Evolutionary conservation across 192 early-diverging fungal genomes (phyloP), one percentile per base, ranked within the genome.

Genomic region (Phycomyces blakesleeanus): DNA sequence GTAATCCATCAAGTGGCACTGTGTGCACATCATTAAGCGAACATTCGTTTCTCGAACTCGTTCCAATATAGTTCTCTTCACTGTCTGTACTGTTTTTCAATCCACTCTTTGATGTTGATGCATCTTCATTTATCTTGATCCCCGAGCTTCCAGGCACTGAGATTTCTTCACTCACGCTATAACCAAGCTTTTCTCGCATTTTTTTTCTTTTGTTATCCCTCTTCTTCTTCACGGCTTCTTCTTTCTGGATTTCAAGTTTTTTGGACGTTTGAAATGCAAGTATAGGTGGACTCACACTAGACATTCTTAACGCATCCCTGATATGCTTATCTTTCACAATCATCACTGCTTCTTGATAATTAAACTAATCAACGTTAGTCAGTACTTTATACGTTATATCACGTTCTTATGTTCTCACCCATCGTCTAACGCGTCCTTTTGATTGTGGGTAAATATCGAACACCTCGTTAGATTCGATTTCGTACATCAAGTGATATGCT

Each of bases 381-480:
- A 29, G n/a, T 34, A n/a, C n/a, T 3, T 34, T 29, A 25, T 20
- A 54, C 29, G 2, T 11, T 11, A 57, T 20, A 57, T 39, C 8
- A 51, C 40, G 21, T 40, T 24, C 11, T 57, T 37, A 9, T n/a
- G 39, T 44, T 22, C 24, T 59, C 41, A 59, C 57, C 57, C 57
- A 59, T 59, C 57, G 37, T 59, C 57, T 40, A 22, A 41, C 37
- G 41, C 57, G 40, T n/a, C 40, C 24, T 14, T 58, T 58, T 21
- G 16, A 18, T 44, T 24, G 37, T 40, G 57, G 57, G 40, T 40
- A 58, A 10, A 24, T 41, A 4, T 58, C 37, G 22, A 11, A 24
- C 16, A 41, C 57, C 38, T 58, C 39, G n/a, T 12, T 9, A 3
- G 39, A 39, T 41, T 58, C 38, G 9, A 58, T 40, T 24, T 58